A percentile compares a stretch with the other conserved stretches of the same genome.
Evolutionary conservation across 2,329 filamentous ascomycete genomes (phyloP).

Genomic region (Cercospora beticola): DNA sequence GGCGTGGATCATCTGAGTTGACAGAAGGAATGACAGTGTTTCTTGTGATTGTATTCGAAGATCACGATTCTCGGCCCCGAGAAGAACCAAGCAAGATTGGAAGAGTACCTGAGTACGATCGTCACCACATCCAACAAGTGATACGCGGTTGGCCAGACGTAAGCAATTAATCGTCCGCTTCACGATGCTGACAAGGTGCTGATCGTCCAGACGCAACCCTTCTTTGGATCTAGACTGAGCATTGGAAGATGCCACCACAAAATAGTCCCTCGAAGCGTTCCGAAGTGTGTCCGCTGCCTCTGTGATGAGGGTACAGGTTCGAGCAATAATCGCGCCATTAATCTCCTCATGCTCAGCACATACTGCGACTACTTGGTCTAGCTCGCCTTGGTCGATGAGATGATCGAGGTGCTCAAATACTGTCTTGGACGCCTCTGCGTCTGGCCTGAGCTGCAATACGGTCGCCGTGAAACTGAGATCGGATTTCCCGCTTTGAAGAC

Average conservation of each 20-base stretch:
- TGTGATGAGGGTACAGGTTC: not conserved
- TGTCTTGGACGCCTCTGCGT: conserved; percentile 8
- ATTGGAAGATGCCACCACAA: not conserved
- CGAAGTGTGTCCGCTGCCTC: not conserved
- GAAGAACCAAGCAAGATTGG: conserved; percentile 18
- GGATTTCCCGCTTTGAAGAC: conserved; percentile 16
- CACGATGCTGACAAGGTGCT: not conserved
- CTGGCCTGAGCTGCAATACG: conserved; percentile 19
- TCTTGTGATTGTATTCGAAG: conserved; percentile 18
- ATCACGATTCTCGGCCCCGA: conserved; percentile 14
- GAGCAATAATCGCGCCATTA: conserved; percentile 16
- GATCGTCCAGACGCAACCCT: not conserved
- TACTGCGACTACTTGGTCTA: conserved; percentile 18
- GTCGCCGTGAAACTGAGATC: conserved; percentile 27
- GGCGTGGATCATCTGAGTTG: not conserved
- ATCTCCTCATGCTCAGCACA: conserved; percentile 23
- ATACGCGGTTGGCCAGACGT: conserved; percentile 12
- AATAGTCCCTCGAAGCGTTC: conserved; percentile 10
- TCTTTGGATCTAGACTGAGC: not conserved
- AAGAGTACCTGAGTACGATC: conserved; percentile 6
- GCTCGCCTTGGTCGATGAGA: conserved; percentile 21
- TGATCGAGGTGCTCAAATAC: conserved; percentile 19
- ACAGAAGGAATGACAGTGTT: conserved; percentile 13
- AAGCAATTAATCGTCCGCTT: conserved; percentile 6
- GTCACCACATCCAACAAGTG: not conserved